Evolutionary conservation across 441 rosid genomes (phyloP).

Genomic region (Theobroma grandiflorum): DNA sequence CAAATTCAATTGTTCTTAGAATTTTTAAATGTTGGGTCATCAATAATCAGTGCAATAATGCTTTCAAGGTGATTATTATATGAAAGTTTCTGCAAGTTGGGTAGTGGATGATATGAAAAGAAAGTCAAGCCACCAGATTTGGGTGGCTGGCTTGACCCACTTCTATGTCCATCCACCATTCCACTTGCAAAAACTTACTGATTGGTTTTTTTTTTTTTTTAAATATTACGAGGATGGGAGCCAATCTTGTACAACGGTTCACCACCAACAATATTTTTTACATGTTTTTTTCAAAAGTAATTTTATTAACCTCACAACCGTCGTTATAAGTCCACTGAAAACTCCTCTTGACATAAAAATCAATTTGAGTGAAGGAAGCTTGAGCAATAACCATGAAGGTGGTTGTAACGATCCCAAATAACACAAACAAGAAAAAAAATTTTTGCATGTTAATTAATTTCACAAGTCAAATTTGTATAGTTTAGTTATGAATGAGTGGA

Average conservation of each 20-base stretch:
- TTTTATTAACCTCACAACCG: no score
- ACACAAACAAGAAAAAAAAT: no score
- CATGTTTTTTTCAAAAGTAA: neutral
- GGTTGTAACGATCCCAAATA: no score
- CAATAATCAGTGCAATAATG: neutral
- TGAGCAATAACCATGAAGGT: no score
- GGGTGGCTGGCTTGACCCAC: neutral
- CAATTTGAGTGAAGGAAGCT: no score
- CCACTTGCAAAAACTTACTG: neutral
- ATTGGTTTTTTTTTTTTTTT: neutral
- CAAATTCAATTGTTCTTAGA: neutral
- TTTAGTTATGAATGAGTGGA: no score
- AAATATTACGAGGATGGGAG: neutral
- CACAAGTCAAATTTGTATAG: neutral
- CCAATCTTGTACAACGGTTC: neutral
- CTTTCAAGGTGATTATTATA: neutral
- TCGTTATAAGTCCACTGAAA: no score
- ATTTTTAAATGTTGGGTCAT: no score
- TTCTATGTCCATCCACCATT: neutral
- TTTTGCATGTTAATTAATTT: neutral
- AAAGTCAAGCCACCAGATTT: constrained; percentile 1
- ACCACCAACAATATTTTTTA: neutral
- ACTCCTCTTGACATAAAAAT: no score
- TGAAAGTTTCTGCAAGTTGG: constrained; percentile 5
- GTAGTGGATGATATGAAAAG: neutral